A percentile compares a stretch with the other conserved stretches of the same genome.
Evolutionary conservation across 2,329 filamentous ascomycete genomes (phyloP).

Genomic region (Penicillium sclerotigenum): DNA sequence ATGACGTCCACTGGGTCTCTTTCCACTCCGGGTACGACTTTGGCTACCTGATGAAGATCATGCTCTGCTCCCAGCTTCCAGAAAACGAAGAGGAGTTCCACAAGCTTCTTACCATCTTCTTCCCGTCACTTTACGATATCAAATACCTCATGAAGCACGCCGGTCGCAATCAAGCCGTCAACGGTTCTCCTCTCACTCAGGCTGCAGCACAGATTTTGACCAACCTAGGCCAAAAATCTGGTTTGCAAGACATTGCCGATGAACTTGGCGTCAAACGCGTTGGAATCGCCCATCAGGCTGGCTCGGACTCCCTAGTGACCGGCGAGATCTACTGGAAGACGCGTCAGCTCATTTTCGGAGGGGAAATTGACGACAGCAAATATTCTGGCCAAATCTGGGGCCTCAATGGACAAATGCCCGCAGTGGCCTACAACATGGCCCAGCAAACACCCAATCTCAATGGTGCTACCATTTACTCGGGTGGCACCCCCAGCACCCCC

Average conservation of each 20-base stretch:
- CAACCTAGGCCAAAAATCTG: constrained; percentile 85
- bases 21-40: constrained; percentile 99
- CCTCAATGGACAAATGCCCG: constrained; percentile 68
- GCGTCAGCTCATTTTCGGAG: constrained; percentile 81
- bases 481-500: constrained; percentile 65
- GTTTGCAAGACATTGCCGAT: constrained; percentile 89
- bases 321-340: constrained; percentile 95
- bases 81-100: constrained; percentile 89
- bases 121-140: constrained; percentile 90
- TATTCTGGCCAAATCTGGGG: constrained; percentile 92
- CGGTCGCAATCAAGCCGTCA: constrained; percentile 65
- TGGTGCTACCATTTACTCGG: constrained; percentile 50
- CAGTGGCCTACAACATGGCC: constrained; percentile 45
- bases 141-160: constrained; percentile 96
- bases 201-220: constrained; percentile 70
- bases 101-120: constrained; percentile 83
- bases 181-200: constrained; percentile 61
- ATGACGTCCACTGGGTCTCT: constrained; percentile 91
- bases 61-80: constrained; percentile 77
- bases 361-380: constrained; percentile 70
- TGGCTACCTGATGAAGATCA: constrained; percentile 91
- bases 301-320: constrained; percentile 88
- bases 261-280: constrained; percentile 86
- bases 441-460: constrained; percentile 55
- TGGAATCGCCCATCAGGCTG: constrained; percentile 85